A percentile compares a stretch with the other conserved stretches of the same genome.
These are phyloP conservation scores for Dactylellina leptospora DNA, from an alignment of 2,329 filamentous ascomycete genomes.

Conservation along the genomic window DNA sequence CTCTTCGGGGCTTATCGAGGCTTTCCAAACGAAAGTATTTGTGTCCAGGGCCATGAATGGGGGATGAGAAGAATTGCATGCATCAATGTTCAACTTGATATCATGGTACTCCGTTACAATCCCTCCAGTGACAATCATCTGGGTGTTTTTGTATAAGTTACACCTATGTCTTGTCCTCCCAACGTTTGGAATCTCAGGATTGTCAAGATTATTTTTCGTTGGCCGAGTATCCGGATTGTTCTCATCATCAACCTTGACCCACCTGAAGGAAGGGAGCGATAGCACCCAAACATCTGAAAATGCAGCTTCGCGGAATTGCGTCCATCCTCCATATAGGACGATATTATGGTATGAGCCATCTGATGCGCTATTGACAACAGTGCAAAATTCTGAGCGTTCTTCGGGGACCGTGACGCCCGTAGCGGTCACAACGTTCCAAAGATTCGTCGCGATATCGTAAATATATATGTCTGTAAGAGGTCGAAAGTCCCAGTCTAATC, in stretches of 20 bases:
- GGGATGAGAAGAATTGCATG: slow-evolving; percentile 27
- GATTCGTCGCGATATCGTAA: slow-evolving; percentile 47
- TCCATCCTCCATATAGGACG: slow-evolving; percentile 45
- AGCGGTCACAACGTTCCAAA: slow-evolving; percentile 45
- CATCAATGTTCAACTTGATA: slow-evolving; percentile 20
- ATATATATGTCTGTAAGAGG: slow-evolving; percentile 34
- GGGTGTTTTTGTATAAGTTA: slow-evolving; percentile 19
- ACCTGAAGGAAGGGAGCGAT: slow-evolving; percentile 51
- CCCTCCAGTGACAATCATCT: slow-evolving; percentile 35
- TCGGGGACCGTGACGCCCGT: slow-evolving; percentile 25
- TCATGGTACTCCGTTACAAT: slow-evolving; percentile 18
- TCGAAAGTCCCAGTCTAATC: slow-evolving; percentile 15
- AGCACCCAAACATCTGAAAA: slow-evolving; percentile 46
- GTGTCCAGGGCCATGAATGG: slow-evolving; percentile 26
- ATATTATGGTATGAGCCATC: slow-evolving; percentile 50
- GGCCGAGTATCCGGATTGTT: slow-evolving; percentile 30
- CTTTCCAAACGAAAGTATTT: slow-evolving; percentile 26
- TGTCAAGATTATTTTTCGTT: slow-evolving; percentile 8
- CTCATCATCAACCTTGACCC: slow-evolving; percentile 32
- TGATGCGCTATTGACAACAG: slow-evolving; percentile 24
- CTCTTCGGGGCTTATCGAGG: slow-evolving; percentile 10
- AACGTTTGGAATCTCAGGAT: not conserved
- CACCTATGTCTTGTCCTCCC: slow-evolving; percentile 30
- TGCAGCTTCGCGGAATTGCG: not conserved
- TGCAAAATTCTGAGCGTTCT: slow-evolving; percentile 27